Percentiles rank a stretch among this genome's conserved stretches.
Conservation (phyloP, 208 protist genomes). For the Leishmania arabica region DNA sequence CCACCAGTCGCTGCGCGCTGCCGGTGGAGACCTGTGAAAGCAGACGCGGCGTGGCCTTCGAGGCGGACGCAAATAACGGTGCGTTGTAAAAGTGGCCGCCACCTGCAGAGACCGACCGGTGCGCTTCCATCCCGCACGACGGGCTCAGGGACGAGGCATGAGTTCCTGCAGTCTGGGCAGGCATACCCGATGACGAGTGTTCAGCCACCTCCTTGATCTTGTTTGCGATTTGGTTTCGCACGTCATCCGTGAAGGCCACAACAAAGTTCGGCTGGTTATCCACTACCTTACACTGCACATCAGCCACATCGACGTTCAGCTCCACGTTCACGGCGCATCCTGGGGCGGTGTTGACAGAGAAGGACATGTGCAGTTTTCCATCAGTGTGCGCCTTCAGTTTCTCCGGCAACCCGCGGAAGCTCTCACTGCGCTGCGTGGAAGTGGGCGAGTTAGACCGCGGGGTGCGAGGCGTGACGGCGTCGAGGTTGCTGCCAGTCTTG, state of each 20-base stretch:
- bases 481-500: constrained; percentile 24
- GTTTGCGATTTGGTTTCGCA: constrained; percentile 62
- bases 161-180: constrained; percentile 2
- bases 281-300: constrained; percentile 77
- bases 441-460: constrained; percentile 31
- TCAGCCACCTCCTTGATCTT: constrained; percentile 67
- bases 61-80: constrained; percentile 19
- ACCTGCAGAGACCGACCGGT: not conserved
- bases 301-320: constrained; percentile 71
- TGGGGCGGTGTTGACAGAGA: constrained; percentile 60
- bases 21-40: constrained; percentile 24
- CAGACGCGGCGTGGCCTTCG: constrained; percentile 13
- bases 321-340: constrained; percentile 67
- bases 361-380: constrained; percentile 74
- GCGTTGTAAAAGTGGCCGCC: constrained; percentile 42
- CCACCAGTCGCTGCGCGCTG: constrained; percentile 19
- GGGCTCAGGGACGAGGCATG: constrained; percentile 7
- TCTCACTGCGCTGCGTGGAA: constrained; percentile 33
- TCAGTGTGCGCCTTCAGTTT: constrained; percentile 46
- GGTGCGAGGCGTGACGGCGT: constrained; percentile 23
- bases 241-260: constrained; percentile 71
- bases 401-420: constrained; percentile 27
- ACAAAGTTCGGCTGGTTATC: constrained; percentile 80
- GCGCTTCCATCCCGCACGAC: constrained; percentile 8
- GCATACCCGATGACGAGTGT: constrained; percentile 8